Conservation (phyloP, 179 eudicot species). For the Heliamphora pulchella region DNA sequence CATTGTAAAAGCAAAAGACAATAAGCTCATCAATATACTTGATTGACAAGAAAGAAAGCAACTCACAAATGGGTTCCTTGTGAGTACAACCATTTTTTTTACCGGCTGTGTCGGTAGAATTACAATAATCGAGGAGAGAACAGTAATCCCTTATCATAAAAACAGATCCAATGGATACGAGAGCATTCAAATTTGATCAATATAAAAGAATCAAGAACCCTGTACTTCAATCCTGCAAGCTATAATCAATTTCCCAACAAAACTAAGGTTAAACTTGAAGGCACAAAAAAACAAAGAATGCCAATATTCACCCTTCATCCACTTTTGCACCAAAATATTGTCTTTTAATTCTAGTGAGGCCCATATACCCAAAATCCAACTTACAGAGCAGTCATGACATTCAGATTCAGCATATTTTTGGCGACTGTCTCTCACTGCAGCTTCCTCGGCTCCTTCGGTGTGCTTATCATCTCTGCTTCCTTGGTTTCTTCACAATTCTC, state of each 20-base stretch:
- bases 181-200: background rate
- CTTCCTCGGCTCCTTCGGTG: background rate
- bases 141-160: background rate
- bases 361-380: background rate
- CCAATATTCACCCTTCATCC: background rate
- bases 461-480: background rate
- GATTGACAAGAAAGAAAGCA: background rate
- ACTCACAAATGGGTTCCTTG: background rate
- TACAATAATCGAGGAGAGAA: background rate
- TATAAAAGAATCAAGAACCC: slow-evolving; percentile 7
- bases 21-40: background rate
- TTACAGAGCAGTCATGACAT: background rate
- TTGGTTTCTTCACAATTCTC: background rate
- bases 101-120: background rate
- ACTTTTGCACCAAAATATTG: background rate
- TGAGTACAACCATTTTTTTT: background rate
- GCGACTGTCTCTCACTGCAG: background rate
- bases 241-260: slow-evolving; percentile 8
- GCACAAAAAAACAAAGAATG: slow-evolving; percentile 7
- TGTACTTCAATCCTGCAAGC: slow-evolving; percentile 3
- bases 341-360: background rate
- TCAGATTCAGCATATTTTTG: background rate
- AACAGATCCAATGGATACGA: background rate
- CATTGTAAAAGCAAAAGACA: background rate
- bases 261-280: slow-evolving; percentile 6